A percentile compares a stretch with the other conserved stretches of the same genome.
Evolutionary conservation across 768 basidiomycete genomes (phyloP).

Genomic region (Lentinula boryana): DNA sequence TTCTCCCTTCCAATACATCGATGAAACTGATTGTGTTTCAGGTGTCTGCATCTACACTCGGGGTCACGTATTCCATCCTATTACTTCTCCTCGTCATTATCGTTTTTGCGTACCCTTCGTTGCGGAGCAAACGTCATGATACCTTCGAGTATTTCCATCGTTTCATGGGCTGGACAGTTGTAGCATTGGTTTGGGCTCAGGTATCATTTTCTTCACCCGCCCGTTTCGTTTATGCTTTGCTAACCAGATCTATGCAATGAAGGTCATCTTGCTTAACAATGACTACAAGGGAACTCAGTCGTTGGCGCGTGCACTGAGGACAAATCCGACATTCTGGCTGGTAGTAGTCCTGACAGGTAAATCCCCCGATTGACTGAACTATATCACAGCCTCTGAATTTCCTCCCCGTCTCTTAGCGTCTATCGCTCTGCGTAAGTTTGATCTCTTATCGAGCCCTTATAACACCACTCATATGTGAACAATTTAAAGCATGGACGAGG

Average conservation of each 20-base stretch:
- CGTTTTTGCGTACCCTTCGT: slow-evolving; percentile 43
- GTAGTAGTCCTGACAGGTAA: slow-evolving; percentile 27
- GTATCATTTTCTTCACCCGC: slow-evolving; percentile 17
- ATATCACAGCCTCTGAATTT: not conserved
- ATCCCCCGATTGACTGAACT: not conserved
- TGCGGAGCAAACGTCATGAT: slow-evolving; percentile 43
- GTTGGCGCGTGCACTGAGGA: slow-evolving; percentile 33
- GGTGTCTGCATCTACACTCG: slow-evolving; percentile 12
- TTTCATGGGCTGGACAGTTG: slow-evolving; percentile 50
- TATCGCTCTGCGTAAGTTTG: slow-evolving; percentile 24
- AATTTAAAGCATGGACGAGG: slow-evolving; percentile 27
- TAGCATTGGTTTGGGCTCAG: slow-evolving; percentile 48
- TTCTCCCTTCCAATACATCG: not conserved
- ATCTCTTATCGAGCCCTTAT: no score
- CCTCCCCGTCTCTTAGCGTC: slow-evolving; percentile 15
- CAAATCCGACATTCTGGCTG: slow-evolving; percentile 34
- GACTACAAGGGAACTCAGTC: slow-evolving; percentile 39
- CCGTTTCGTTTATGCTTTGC: not conserved
- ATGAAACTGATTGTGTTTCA: not conserved
- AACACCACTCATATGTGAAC: not conserved
- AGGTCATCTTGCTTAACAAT: slow-evolving; percentile 47
- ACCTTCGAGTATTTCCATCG: slow-evolving; percentile 50
- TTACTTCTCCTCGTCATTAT: slow-evolving; percentile 42
- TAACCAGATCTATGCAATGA: not conserved
- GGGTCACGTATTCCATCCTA: slow-evolving; percentile 47